Percentiles rank a stretch among this genome's conserved stretches.
phyloP scores from a whole-genome alignment of 2,329 filamentous ascomycete genomes.

The Penicillium janthinellum region DNA sequence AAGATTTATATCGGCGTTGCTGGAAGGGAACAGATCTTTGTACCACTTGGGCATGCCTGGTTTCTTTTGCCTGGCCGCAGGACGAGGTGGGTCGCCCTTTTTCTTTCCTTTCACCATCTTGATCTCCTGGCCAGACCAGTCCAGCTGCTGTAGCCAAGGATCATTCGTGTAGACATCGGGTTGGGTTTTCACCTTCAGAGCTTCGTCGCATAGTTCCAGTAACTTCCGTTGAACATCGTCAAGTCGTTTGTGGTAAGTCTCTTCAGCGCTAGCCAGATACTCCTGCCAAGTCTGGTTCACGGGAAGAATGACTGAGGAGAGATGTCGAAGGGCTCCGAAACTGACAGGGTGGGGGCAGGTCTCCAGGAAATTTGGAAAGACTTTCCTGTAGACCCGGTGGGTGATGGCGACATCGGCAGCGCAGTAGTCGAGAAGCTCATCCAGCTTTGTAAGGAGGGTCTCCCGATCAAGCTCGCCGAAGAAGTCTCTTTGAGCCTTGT shows the following conservation, averaged over 20 bases:
- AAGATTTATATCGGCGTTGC: slow-evolving; percentile 66
- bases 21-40: slow-evolving; percentile 79
- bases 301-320: slow-evolving; percentile 91
- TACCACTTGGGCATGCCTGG: slow-evolving; percentile 97
- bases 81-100: slow-evolving; percentile 76
- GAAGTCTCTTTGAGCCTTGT: slow-evolving; percentile 83
- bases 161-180: slow-evolving; percentile 72
- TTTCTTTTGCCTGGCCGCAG: slow-evolving; percentile 82
- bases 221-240: slow-evolving; percentile 78
- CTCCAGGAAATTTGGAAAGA: slow-evolving; percentile 85
- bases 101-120: slow-evolving; percentile 90
- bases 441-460: slow-evolving; percentile 70
- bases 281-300: slow-evolving; percentile 85
- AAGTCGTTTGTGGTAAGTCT: slow-evolving; percentile 75
- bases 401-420: slow-evolving; percentile 92
- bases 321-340: slow-evolving; percentile 87
- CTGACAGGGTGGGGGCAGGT: slow-evolving; percentile 96
- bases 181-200: slow-evolving; percentile 71
- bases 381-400: slow-evolving; percentile 89
- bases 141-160: slow-evolving; percentile 88
- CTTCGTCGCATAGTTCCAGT: slow-evolving; percentile 71
- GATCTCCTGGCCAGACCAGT: slow-evolving; percentile 93
- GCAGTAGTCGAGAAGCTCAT: slow-evolving; percentile 88
- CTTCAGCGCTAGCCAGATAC: slow-evolving; percentile 82
- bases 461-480: slow-evolving; percentile 79